Evolutionary conservation across 805 yeast genomes (phyloP).

Genomic region (Wickerhamiella azyma): DNA sequence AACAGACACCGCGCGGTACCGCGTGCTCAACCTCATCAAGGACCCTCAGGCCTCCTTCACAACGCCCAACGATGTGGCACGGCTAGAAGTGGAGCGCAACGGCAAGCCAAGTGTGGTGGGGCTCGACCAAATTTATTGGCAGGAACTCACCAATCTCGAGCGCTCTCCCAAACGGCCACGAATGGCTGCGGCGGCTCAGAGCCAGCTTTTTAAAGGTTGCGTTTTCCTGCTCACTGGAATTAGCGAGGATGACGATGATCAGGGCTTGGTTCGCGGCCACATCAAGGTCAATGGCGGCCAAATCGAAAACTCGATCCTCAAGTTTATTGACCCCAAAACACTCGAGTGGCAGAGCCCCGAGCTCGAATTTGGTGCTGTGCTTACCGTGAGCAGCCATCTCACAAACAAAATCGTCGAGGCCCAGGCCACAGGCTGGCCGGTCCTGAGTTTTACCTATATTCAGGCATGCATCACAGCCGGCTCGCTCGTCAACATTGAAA

Average conservation of each 20-base stretch:
- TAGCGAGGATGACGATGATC: neutral
- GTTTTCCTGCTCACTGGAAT: neutral
- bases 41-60: neutral
- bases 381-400: neutral
- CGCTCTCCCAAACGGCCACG: neutral
- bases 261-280: neutral
- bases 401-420: conserved; percentile 68
- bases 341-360: neutral
- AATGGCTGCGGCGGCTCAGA: neutral
- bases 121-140: neutral
- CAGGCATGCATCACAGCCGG: conserved; percentile 32
- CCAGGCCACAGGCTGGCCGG: conserved; percentile 77
- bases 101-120: neutral
- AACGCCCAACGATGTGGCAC: neutral
- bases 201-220: neutral
- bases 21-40: neutral
- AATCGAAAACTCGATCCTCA: neutral
- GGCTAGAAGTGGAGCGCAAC: neutral
- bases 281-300: neutral
- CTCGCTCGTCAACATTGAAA: conserved; percentile 20
- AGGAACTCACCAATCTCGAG: neutral
- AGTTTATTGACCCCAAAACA: neutral
- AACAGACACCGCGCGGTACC: neutral
- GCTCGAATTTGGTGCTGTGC: conserved; percentile 6
- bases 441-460: conserved; percentile 46